These are phyloP conservation scores for Rutstroemia sp. DNA, from an alignment of 2,329 filamentous ascomycete species.

Conservation along the genomic window DNA sequence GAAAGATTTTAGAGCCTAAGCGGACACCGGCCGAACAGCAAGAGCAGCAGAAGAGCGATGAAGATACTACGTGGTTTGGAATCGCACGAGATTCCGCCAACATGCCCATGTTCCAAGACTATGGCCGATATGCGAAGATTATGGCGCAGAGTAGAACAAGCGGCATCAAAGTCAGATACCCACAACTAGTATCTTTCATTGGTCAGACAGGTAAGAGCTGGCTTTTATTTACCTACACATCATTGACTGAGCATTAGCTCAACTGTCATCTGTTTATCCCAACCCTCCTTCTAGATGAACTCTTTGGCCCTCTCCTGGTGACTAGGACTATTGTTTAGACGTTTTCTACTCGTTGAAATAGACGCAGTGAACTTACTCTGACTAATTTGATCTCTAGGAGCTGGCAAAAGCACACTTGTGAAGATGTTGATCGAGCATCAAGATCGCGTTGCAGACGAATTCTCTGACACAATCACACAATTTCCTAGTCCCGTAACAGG, in stretches of 20 bases:
- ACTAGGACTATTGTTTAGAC: no score
- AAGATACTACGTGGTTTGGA: slow-evolving; percentile 34
- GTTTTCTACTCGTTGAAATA: no score
- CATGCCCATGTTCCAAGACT: slow-evolving; percentile 33
- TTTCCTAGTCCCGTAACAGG: slow-evolving; percentile 38
- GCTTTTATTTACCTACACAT: slow-evolving; percentile 21
- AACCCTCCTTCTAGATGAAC: no score
- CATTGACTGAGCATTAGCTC: no score
- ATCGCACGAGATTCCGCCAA: slow-evolving; percentile 22
- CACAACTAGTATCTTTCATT: slow-evolving; percentile 23
- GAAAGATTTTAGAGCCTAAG: slow-evolving; percentile 23
- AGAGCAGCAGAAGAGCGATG: slow-evolving; percentile 23
- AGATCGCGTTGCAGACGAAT: neutral
- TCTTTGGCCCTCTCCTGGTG: no score
- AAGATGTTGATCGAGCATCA: slow-evolving; percentile 21
- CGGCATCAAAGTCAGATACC: slow-evolving; percentile 25
- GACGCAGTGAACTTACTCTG: no score
- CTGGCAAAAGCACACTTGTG: slow-evolving; percentile 38
- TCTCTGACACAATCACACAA: neutral
- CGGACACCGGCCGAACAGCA: slow-evolving; percentile 22
- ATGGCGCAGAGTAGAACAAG: slow-evolving; percentile 29
- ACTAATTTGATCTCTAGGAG: no score
- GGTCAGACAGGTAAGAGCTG: slow-evolving; percentile 25
- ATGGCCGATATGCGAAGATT: slow-evolving; percentile 37
- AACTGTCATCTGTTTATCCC: no score